These are phyloP conservation scores for Pseudonectria foliicola DNA, from an alignment of 2,329 filamentous ascomycete species.

Conservation along the genomic window DNA sequence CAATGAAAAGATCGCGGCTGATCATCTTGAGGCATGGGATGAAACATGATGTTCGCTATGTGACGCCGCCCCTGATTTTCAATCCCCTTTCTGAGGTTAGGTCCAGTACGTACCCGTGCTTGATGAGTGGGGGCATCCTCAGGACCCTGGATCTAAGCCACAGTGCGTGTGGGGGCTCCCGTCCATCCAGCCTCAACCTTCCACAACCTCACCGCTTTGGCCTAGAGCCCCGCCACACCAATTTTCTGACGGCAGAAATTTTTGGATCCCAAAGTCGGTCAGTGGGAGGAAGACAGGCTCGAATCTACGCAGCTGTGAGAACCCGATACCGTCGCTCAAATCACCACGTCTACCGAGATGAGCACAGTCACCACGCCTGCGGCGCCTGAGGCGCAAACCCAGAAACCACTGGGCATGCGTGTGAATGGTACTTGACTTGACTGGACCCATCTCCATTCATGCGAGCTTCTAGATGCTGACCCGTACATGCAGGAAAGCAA, in stretches of 20 bases:
- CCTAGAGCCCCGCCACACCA: constrained; percentile 10
- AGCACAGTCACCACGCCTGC: constrained; percentile 26
- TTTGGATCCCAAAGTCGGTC: constrained; percentile 13
- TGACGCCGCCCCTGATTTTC: background rate
- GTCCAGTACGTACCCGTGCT: no score
- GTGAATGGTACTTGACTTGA: constrained; percentile 63
- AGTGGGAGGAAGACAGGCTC: no score
- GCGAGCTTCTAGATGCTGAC: constrained; percentile 6
- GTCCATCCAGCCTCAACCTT: constrained; percentile 12
- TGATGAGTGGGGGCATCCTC: constrained; percentile 9
- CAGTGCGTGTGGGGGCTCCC: constrained; percentile 3
- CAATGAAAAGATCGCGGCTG: no score
- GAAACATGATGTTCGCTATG: no score
- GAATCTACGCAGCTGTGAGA: no score
- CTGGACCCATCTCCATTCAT: background rate
- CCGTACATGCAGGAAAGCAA: constrained; percentile 62
- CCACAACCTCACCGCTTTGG: constrained; percentile 18
- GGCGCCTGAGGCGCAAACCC: constrained; percentile 26
- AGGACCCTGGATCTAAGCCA: constrained; percentile 15
- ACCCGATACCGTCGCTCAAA: constrained; percentile 8
- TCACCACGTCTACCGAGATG: constrained; percentile 36
- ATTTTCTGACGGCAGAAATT: constrained; percentile 23
- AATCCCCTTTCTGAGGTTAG: constrained; percentile 11
- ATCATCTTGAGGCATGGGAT: no score
- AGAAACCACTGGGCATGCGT: constrained; percentile 58